Evolutionary conservation across 495 filamentous ascomycete genomes (phyloP), one percentile per base, ranked within the genome.

Genomic region (Choiromyces venosus): DNA sequence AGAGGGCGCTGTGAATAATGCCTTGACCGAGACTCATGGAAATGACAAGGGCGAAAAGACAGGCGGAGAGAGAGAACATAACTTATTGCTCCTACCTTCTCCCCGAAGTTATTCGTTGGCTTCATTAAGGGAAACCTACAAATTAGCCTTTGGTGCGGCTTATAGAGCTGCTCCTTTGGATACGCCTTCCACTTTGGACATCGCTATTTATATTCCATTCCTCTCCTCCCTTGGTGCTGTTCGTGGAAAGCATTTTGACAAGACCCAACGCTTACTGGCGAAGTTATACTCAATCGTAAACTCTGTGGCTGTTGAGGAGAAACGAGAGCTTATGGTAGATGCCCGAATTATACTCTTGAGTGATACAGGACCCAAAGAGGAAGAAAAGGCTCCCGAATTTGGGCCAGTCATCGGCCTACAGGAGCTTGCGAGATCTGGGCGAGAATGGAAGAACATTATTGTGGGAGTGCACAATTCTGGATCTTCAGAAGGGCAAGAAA

Each of bases 251-350:
- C 72, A 88, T 71, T 87, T 92, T 84, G 84, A 82, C 74, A 82
- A 86, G 37, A 85, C 90, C 12, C 93, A 97, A 83, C 83, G 84
- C 38, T 85, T 94, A 19, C 81, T 98, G 35, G 91, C 91, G 33
- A 87, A 86, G 68, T 78, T 97, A 71, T 98, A 98, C 85, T 98
- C 64, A 84, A 95, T 78, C 87, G 89, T 46, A 83, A 89, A 68
- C 83, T 92, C 37, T 91, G 88, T 72, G 86, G 83, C 84, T 29
- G 84, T 90, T 71, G 84, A 93, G 79, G 80, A 92, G 81, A 87
- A 89, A 82, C 87, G 87, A 33, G 87, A 89, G 16, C 88, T 87
- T 33, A 91, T 92, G 37, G 88, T 97, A 44, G 92, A 97, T 84
- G 86, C 88, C 2, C 88, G 94, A 18, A 84, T 97, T 40, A 69